Evolutionary conservation across 805 yeast genomes (phyloP).

Genomic region (Teunomyces barrocoloradensis): DNA sequence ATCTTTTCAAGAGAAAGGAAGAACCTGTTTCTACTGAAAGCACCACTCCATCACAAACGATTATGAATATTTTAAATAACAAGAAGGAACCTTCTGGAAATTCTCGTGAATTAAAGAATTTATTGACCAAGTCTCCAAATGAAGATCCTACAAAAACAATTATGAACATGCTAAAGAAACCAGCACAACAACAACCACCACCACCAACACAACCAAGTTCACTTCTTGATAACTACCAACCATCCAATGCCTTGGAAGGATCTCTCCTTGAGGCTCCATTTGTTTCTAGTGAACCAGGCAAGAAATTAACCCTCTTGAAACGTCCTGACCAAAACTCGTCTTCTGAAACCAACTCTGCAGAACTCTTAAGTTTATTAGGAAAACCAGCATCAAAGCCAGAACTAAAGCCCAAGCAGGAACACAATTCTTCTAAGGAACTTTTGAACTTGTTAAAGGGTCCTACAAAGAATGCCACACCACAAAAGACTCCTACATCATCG

Average conservation of each 20-base stretch:
- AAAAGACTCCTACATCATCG: slow-evolving; percentile 2
- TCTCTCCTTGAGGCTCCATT: slow-evolving; percentile 14
- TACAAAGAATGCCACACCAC: neutral
- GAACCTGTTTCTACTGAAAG: neutral
- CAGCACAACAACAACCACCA: neutral
- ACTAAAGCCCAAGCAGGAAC: slow-evolving; percentile 2
- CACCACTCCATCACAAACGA: slow-evolving; percentile 5
- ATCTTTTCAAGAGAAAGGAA: slow-evolving; percentile 22
- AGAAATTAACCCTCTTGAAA: slow-evolving; percentile 29
- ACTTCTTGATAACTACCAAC: slow-evolving; percentile 8
- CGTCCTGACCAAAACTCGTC: slow-evolving; percentile 12
- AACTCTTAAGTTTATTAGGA: slow-evolving; percentile 13
- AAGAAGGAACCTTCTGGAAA: slow-evolving; percentile 6
- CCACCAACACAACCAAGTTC: neutral
- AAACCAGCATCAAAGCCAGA: slow-evolving; percentile 1
- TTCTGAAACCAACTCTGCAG: slow-evolving; percentile 7
- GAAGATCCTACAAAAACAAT: slow-evolving; percentile 39
- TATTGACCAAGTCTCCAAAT: slow-evolving; percentile 51
- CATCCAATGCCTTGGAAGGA: slow-evolving; percentile 27
- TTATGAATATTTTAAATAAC: slow-evolving; percentile 8
- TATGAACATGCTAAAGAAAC: neutral
- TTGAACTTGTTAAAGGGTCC: slow-evolving; percentile 8
- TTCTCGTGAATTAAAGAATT: slow-evolving; percentile 44
- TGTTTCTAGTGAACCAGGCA: slow-evolving; percentile 15
- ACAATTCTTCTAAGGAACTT: slow-evolving; percentile 4